Percentiles rank a stretch among this genome's conserved stretches.
phyloP scores from a whole-genome alignment of 1,139 yeast genomes.

The Candida albicans region DNA sequence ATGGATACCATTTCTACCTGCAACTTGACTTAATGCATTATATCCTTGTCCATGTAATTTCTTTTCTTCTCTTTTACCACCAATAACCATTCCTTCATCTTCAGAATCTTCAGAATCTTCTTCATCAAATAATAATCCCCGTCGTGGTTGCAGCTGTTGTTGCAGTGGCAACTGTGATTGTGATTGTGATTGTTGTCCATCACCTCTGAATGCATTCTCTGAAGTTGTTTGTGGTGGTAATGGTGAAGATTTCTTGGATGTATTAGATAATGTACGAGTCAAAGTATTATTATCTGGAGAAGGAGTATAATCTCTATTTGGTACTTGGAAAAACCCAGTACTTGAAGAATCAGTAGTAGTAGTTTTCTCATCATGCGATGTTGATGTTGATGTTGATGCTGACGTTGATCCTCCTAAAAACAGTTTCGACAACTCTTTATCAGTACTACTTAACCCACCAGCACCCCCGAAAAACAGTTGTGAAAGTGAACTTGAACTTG shows the following conservation, averaged over 20 bases:
- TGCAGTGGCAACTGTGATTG: slow-evolving; percentile 4
- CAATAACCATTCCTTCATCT: slow-evolving; percentile 21
- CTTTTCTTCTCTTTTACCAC: slow-evolving; percentile 8
- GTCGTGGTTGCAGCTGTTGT: slow-evolving; percentile 7
- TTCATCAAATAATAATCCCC: slow-evolving; percentile 32
- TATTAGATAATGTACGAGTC: slow-evolving; percentile 22
- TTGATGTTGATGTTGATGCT: background rate
- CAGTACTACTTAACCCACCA: slow-evolving; percentile 4
- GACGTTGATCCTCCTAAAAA: slow-evolving; percentile 28
- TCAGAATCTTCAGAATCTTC: slow-evolving; percentile 29
- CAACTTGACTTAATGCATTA: slow-evolving; percentile 51
- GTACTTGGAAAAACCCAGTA: background rate
- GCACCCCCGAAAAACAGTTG: slow-evolving; percentile 30
- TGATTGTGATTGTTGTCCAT: slow-evolving; percentile 3
- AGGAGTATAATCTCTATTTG: slow-evolving; percentile 6
- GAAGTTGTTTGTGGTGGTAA: slow-evolving; percentile 50
- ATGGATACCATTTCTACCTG: slow-evolving; percentile 43
- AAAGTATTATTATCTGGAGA: slow-evolving; percentile 11
- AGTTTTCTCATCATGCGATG: background rate
- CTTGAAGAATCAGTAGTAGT: slow-evolving; percentile 2
- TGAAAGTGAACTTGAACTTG: slow-evolving; percentile 40
- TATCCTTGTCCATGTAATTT: slow-evolving; percentile 23
- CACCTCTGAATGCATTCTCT: slow-evolving; percentile 37
- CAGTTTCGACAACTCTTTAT: slow-evolving; percentile 20
- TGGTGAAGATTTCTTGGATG: slow-evolving; percentile 40